Evolutionary conservation across 495 filamentous ascomycete genomes (phyloP).

Genomic region (Annulohypoxylon stygium): DNA sequence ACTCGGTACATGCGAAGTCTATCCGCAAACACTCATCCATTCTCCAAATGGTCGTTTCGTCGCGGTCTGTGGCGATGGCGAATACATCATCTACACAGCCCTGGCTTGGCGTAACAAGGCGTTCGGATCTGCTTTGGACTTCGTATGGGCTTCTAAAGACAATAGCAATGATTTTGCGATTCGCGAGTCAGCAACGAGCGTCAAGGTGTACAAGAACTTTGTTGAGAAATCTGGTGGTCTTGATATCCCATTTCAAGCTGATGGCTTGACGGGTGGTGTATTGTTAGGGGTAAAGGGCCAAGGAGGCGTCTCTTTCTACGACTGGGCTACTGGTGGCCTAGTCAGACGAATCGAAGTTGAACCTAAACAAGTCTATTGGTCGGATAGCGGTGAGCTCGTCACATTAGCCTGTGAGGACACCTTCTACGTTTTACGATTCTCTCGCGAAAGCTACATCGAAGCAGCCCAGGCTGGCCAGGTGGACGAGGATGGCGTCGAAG

Average conservation of each 20-base stretch:
- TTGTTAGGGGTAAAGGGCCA: slow-evolving; percentile 96
- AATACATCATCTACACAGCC: slow-evolving; percentile 97
- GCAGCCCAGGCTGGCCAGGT: slow-evolving; percentile 83
- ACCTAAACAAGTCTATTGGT: slow-evolving; percentile 95
- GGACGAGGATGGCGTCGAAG: slow-evolving; percentile 96
- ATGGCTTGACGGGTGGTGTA: slow-evolving; percentile 89
- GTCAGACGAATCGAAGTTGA: slow-evolving; percentile 97
- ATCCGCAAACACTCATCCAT: slow-evolving; percentile 92
- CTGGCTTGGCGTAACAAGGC: slow-evolving; percentile 98
- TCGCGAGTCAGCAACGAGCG: slow-evolving; percentile 89
- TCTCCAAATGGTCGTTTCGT: slow-evolving; percentile 99
- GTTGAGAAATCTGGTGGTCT: slow-evolving; percentile 90
- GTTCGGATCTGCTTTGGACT: slow-evolving; percentile 94
- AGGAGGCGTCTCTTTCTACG: slow-evolving; percentile 94
- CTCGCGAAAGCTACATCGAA: slow-evolving; percentile 84
- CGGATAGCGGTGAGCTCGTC: slow-evolving; percentile 93
- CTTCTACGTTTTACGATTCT: slow-evolving; percentile 94
- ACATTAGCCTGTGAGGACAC: slow-evolving; percentile 94
- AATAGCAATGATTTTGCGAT: slow-evolving; percentile 99
- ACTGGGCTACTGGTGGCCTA: slow-evolving; percentile 91
- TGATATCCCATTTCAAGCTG: slow-evolving; percentile 95
- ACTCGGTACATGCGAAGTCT: slow-evolving; percentile 93
- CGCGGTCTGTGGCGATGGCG: slow-evolving; percentile 95
- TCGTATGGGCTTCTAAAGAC: slow-evolving; percentile 97
- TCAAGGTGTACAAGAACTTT: slow-evolving; percentile 98